Evolutionary conservation across 2,329 filamentous ascomycete genomes (phyloP).

Genomic region (Neonectria magnoliae): DNA sequence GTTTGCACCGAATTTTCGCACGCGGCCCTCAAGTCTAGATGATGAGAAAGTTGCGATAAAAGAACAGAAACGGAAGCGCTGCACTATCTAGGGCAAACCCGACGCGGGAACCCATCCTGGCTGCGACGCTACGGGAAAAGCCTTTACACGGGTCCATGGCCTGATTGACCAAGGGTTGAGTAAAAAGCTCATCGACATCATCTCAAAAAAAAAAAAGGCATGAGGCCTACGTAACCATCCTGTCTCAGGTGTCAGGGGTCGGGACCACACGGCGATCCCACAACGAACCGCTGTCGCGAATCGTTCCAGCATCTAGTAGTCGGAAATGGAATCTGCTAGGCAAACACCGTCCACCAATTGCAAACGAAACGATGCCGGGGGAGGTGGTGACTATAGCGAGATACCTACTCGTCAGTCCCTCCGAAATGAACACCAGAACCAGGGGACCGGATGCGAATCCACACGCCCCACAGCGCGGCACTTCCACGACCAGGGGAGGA

Average conservation of each 20-base stretch:
- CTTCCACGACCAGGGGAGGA: not conserved
- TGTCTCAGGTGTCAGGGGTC: conserved; percentile 21
- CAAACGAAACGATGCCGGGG: not conserved
- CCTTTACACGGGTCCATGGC: conserved; percentile 12
- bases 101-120: not conserved
- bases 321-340: conserved; percentile 7
- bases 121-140: conserved; percentile 5
- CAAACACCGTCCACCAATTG: conserved; percentile 23
- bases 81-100: not conserved
- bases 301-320: not conserved
- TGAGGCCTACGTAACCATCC: conserved; percentile 17
- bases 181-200: not conserved
- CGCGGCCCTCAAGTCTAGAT: not conserved
- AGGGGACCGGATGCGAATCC: conserved; percentile 1
- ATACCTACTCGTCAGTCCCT: conserved; percentile 10
- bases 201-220: not conserved
- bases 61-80: not conserved
- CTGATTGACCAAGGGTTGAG: not conserved
- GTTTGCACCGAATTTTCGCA: not conserved
- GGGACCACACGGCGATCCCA: not conserved
- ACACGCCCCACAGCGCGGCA: conserved; percentile 11
- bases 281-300: conserved; percentile 15
- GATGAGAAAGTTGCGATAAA: not conserved
- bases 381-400: not conserved
- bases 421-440: not conserved